phyloP scores from a whole-genome alignment of 2,329 filamentous ascomycete genomes.

The Chaetomium globosum region DNA sequence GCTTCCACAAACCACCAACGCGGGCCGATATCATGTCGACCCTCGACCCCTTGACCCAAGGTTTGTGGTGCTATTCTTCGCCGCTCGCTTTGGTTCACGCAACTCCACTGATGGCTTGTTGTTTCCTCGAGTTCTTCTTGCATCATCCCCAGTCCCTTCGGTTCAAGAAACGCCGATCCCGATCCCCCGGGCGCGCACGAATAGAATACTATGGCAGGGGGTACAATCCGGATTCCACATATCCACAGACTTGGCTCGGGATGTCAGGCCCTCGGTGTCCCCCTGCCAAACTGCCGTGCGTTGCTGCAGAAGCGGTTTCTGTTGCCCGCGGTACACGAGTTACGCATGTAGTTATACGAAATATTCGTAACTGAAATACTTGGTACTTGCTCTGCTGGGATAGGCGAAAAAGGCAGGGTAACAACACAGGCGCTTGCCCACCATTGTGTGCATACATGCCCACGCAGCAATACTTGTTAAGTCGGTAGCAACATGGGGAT shows the following conservation, averaged over 20 bases:
- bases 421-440: background rate
- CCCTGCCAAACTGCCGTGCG: constrained; percentile 11
- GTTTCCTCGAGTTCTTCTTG: background rate
- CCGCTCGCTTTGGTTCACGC: background rate
- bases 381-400: background rate
- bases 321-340: background rate
- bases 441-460: background rate
- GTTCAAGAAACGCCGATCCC: constrained; percentile 14
- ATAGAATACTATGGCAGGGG: background rate
- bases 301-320: constrained; percentile 3
- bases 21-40: constrained; percentile 16
- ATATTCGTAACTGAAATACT: background rate
- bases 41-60: constrained; percentile 9
- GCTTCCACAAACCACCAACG: constrained; percentile 2
- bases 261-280: background rate
- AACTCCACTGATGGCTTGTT: background rate
- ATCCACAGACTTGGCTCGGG: constrained; percentile 13
- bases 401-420: background rate
- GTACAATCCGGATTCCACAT: constrained; percentile 22
- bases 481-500: background rate
- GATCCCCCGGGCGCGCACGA: constrained; percentile 5
- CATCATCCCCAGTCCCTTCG: constrained; percentile 7
- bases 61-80: constrained; percentile 4
- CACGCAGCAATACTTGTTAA: no score
- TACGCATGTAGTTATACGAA: background rate